Base-by-base conservation (phyloP, 2,329 filamentous ascomycete genomes). In the Clonostachys rhizophaga region DNA sequence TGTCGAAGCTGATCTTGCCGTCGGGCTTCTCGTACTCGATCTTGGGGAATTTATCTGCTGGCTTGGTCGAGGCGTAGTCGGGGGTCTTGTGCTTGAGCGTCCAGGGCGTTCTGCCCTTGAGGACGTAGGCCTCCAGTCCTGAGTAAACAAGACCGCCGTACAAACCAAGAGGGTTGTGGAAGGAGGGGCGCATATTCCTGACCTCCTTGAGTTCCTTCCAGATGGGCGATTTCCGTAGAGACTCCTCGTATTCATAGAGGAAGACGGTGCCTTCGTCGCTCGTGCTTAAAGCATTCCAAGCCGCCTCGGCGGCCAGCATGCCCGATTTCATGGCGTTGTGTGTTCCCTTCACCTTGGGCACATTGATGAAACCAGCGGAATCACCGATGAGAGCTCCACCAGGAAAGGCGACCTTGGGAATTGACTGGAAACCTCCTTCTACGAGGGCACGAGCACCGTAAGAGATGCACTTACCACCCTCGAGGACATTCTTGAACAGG, bases 21-120 rank as follows among this genome's bases (percentile, higher is more conserved):
- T 99, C 94, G 2, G 94, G 94, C 73, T 97, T 99, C 47, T 89
- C 88, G 62, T 99, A 99, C 62, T 95, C 90, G 59, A 99, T 97
- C 74, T 94, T 95, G 56, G 78, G 70, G 70, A 82, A 92, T 60
- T 87, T 66, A 56, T 91, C 87, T 13, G 92, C 92, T 7, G 76
- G 71, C 67, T 89, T 89, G 6, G 92, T 99, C 39, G 86, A 81
- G 3, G 77, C 85, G 56, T 90, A 74, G 67, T 99, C 94, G 11
- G 83, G 78, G 18, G 79, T 75, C 59, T 86, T 86, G 69, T 99
- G 91, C 64, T 86, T 91, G 44, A 99, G 70, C 0, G 94, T 99
- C 91, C 92, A 99, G 5, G 94, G 94, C 16, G 82, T 81, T 52
- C 83, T 85, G 59, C 94, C 94, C 62, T 89, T 89, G 60, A 97